Evolutionary conservation across 2,329 filamentous ascomycete genomes (phyloP).

Genomic region (Phyllosticta citrichinensis): DNA sequence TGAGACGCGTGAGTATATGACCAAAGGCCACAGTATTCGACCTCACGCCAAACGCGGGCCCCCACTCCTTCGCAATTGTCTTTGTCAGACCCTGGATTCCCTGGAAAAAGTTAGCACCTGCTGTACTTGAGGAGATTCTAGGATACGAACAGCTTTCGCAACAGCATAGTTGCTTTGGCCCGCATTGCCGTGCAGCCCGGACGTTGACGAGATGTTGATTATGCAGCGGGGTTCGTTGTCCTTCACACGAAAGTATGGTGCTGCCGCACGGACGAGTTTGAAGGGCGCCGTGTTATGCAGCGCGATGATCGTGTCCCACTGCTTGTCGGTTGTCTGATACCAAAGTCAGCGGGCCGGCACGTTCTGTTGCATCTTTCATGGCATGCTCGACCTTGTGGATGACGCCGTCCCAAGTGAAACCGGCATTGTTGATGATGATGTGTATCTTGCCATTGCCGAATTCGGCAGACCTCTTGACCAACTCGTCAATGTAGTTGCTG

Average conservation of each 20-base stretch:
- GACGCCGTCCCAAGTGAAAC: conserved; percentile 87
- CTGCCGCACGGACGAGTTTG: conserved; percentile 65
- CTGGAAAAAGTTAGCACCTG: too few species aligned
- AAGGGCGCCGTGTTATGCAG: conserved; percentile 82
- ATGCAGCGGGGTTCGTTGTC: conserved; percentile 70
- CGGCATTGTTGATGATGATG: conserved; percentile 85
- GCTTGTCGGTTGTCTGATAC: conserved; percentile 67
- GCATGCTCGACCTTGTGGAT: conserved; percentile 55
- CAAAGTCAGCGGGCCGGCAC: neutral
- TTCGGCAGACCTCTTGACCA: conserved; percentile 66
- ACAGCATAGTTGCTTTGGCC: conserved; percentile 85
- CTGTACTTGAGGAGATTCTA: too few species aligned
- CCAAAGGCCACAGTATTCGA: conserved; percentile 81
- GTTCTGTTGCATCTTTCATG: neutral
- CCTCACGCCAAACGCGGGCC: conserved; percentile 69
- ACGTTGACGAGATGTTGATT: conserved; percentile 76
- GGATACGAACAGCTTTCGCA: conserved; percentile 56
- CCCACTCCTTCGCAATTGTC: conserved; percentile 88
- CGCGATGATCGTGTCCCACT: conserved; percentile 81
- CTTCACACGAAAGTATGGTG: conserved; percentile 78
- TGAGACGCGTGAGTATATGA: conserved; percentile 68
- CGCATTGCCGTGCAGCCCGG: conserved; percentile 74
- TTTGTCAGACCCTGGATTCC: conserved; percentile 71
- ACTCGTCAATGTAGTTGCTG: conserved; percentile 55
- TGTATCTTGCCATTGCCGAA: conserved; percentile 84